Evolutionary conservation across 2,329 filamentous ascomycete species (phyloP).

Genomic region (Aureobasidium lini): DNA sequence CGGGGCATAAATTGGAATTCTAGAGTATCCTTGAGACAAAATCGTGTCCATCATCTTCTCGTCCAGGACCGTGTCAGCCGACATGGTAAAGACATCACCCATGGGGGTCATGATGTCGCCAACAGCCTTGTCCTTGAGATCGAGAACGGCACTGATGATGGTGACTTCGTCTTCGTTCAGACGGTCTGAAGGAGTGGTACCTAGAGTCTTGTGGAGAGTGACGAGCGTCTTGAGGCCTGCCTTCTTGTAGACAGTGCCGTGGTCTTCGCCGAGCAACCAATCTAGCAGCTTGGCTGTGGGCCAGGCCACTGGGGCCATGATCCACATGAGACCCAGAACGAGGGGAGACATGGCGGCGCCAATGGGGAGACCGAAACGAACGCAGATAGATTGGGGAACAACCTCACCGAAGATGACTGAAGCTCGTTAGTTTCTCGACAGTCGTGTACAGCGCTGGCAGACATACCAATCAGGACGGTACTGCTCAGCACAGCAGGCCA

Average conservation of each 20-base stretch:
- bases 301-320: constrained; percentile 84
- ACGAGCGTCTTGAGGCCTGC: constrained; percentile 94
- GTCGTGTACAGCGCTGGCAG: neutral
- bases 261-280: constrained; percentile 84
- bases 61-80: constrained; percentile 87
- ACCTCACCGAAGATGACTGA: constrained; percentile 96
- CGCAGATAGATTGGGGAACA: constrained; percentile 90
- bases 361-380: constrained; percentile 90
- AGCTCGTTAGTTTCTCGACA: constrained; percentile 17
- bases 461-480: constrained; percentile 83
- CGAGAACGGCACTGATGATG: constrained; percentile 93
- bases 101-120: constrained; percentile 98
- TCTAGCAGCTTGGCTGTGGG: constrained; percentile 94
- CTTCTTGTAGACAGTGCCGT: constrained; percentile 97
- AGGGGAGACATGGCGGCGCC: constrained; percentile 88
- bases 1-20: constrained; percentile 87
- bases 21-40: constrained; percentile 85
- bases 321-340: constrained; percentile 83
- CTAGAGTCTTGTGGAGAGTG: constrained; percentile 85
- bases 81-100: constrained; percentile 93
- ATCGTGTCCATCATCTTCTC: constrained; percentile 93
- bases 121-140: constrained; percentile 92
- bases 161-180: constrained; percentile 97
- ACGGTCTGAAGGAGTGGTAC: constrained; percentile 72
- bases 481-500: constrained; percentile 90